These are phyloP conservation scores for Aschersonia sp. DNA, from an alignment of 2,329 filamentous ascomycete genomes.

Conservation along the genomic window DNA sequence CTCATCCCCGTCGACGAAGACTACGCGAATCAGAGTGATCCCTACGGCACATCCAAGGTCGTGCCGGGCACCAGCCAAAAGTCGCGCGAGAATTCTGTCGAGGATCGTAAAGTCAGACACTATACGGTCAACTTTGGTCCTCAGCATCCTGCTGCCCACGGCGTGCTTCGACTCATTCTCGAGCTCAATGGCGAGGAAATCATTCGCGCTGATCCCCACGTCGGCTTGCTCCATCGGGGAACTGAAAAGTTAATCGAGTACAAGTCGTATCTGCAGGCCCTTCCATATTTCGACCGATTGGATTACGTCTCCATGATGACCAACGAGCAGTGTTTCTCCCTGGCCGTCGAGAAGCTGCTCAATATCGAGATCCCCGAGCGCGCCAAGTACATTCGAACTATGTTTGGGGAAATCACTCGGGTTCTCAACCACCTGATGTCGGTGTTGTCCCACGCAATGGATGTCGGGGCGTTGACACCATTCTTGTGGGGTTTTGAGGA, in stretches of 20 bases:
- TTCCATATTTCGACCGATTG: slow-evolving; percentile 96
- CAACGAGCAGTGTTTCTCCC: slow-evolving; percentile 93
- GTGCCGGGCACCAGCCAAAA: slow-evolving; percentile 28
- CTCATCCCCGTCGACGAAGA: slow-evolving; percentile 51
- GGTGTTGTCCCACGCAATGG: slow-evolving; percentile 93
- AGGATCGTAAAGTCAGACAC: slow-evolving; percentile 78
- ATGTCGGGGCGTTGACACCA: slow-evolving; percentile 92
- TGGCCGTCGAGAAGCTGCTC: slow-evolving; percentile 93
- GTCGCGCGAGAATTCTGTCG: slow-evolving; percentile 31
- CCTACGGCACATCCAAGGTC: slow-evolving; percentile 30
- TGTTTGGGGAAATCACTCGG: slow-evolving; percentile 92
- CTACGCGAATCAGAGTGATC: slow-evolving; percentile 40
- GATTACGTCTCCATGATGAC: slow-evolving; percentile 99
- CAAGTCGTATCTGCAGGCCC: slow-evolving; percentile 95
- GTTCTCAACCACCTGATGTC: slow-evolving; percentile 97
- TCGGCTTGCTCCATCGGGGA: slow-evolving; percentile 87
- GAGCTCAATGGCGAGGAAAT: slow-evolving; percentile 98
- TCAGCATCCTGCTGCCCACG: slow-evolving; percentile 96
- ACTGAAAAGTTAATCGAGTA: slow-evolving; percentile 99
- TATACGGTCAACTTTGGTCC: slow-evolving; percentile 99
- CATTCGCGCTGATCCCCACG: slow-evolving; percentile 88
- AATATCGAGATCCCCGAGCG: slow-evolving; percentile 92
- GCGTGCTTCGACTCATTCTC: slow-evolving; percentile 91
- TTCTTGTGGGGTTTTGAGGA: slow-evolving; percentile 99
- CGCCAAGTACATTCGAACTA: slow-evolving; percentile 89